These are phyloP conservation scores for Saccharomyces hybrid DNA, from an alignment of 1,139 yeast species.

Conservation along the genomic window DNA sequence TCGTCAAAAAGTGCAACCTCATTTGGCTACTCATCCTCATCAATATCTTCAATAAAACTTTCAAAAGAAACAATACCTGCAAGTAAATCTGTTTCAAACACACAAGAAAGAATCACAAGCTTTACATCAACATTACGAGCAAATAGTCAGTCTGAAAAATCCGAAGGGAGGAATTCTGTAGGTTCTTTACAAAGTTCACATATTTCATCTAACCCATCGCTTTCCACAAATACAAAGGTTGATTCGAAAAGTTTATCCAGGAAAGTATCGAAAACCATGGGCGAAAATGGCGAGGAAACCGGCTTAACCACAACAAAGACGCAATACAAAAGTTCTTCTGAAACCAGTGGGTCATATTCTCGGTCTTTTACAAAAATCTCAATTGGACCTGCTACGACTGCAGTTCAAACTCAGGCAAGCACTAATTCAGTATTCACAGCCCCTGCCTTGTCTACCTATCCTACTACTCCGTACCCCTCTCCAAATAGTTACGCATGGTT, in stretches of 20 bases:
- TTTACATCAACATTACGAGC: background rate
- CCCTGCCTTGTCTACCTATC: background rate
- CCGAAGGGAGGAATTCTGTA: background rate
- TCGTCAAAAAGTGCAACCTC: background rate
- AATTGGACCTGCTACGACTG: background rate
- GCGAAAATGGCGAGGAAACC: background rate
- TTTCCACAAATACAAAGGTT: background rate
- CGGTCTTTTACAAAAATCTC: background rate
- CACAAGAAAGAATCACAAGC: background rate
- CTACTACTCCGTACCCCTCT: background rate
- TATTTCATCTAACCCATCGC: background rate
- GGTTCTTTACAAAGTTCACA: background rate
- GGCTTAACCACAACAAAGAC: background rate
- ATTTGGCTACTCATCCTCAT: background rate
- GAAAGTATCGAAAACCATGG: background rate
- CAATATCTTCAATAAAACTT: background rate
- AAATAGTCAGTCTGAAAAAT: background rate
- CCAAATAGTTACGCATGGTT: constrained; percentile 9
- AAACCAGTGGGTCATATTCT: background rate
- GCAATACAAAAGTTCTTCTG: background rate
- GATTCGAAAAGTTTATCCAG: background rate
- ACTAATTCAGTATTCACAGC: background rate
- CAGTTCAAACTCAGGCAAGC: background rate
- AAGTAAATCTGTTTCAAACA: background rate
- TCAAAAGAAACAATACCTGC: background rate